Evolutionary conservation across 1,139 yeast genomes (phyloP), one percentile per base, ranked within the genome.

Genomic region (Pichia sp.): DNA sequence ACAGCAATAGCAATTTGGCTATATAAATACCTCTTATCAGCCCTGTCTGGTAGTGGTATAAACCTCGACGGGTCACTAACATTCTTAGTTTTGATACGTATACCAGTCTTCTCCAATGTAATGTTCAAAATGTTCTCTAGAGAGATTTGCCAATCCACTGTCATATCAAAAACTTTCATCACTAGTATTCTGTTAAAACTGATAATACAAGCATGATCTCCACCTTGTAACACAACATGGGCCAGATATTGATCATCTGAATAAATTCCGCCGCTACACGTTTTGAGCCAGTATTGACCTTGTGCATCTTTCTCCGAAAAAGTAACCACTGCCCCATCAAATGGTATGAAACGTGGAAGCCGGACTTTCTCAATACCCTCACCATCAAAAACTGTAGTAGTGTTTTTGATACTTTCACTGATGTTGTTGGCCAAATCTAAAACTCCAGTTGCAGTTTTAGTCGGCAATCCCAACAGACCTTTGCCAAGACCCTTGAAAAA

Each of bases 371-470:
- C 89, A 51, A 92, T 78, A 0, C 87, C 87, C 50, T 85, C 92
- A 3, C 81, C 81, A 68, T 90, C 97, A 67, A 90, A 87, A 2
- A 89, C 93, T 0, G 97, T 89, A 0, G 99, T 90, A 0, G 98
- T 89, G 67, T 87, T 90, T 58, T 93, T 79, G 50, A 95, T 92
- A 29, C 98, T 98, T 68, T 92, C 98, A 72, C 96, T 85, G 32
- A 93, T 85, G 70, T 90, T 92, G 49, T 90, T 87, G 0, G 99
- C 97, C 61, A 95, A 76, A 67, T 95, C 99, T 64, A 95, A 86
- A 38, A 93, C 70, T 7, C 99, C 99, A 65, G 93, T 90, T 0
- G 97, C 97, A 0, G 99, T 90, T 71, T 95, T 95, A 0, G 99
- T 90, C 0, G 99, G 99, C 43, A 95, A 73, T 0, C 99, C 99